phyloP scores from a whole-genome alignment of 306 rosid species.

The Prunus fruticosa region DNA sequence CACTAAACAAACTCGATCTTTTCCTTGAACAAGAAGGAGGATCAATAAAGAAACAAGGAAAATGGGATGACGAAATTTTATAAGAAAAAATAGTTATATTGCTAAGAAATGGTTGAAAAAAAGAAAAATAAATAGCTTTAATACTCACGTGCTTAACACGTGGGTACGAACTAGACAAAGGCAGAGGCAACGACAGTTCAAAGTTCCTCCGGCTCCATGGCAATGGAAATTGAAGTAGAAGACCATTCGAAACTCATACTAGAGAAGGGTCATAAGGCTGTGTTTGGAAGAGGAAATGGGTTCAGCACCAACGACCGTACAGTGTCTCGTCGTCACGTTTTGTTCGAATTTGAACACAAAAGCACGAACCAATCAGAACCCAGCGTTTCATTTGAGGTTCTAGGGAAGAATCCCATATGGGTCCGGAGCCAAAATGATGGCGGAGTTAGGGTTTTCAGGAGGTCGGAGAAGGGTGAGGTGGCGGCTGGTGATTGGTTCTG shows the following conservation, averaged over 20 bases:
- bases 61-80: too few relatives aligned
- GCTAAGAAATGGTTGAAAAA: neutral
- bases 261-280: neutral
- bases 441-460: conserved; percentile 39
- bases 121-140: neutral
- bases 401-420: conserved; percentile 83
- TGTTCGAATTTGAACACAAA: conserved; percentile 27
- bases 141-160: neutral
- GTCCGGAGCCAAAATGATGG: conserved; percentile 31
- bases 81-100: too few relatives aligned
- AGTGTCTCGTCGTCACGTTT: conserved; percentile 67
- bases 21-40: too few relatives aligned
- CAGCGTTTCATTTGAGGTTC: conserved; percentile 63
- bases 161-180: neutral
- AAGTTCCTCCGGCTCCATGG: too few relatives aligned
- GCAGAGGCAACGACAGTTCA: neutral
- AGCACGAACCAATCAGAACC: conserved; percentile 20
- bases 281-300: conserved; percentile 66
- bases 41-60: too few relatives aligned
- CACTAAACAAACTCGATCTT: too few relatives aligned
- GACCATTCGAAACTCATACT: conserved; percentile 43
- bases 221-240: conserved; percentile 56
- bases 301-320: conserved; percentile 47
- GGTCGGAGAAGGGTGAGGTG: conserved; percentile 58
- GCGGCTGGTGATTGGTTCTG: conserved; percentile 64